A percentile compares a stretch with the other conserved stretches of the same genome.
phyloP scores from a whole-genome alignment of 1,284 basidiomycete species.

The Pterulicium gracile region DNA sequence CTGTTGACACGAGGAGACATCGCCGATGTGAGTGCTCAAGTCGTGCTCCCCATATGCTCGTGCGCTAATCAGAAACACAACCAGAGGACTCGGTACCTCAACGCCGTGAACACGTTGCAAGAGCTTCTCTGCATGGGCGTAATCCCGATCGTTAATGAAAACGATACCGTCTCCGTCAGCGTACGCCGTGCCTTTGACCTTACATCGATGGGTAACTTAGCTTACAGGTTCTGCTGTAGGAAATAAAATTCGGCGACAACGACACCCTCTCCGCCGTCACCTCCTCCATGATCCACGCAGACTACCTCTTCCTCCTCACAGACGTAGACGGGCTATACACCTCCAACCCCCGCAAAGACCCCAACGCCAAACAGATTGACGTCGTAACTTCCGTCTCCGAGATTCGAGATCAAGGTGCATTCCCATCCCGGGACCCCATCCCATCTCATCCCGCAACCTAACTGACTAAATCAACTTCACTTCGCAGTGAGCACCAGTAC shows the following conservation, averaged over 20 bases:
- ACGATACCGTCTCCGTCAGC: conserved; percentile 91
- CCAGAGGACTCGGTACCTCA: conserved; percentile 85
- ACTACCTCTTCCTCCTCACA: conserved; percentile 93
- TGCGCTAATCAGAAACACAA: background rate
- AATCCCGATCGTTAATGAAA: conserved; percentile 93
- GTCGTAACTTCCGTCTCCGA: conserved; percentile 76
- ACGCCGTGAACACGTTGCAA: conserved; percentile 88
- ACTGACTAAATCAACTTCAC: background rate
- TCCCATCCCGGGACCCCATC: conserved; percentile 5
- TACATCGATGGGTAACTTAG: background rate
- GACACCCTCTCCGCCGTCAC: conserved; percentile 97
- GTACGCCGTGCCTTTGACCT: conserved; percentile 37
- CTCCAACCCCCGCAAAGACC: conserved; percentile 88
- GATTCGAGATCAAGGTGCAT: conserved; percentile 75
- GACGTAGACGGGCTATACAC: conserved; percentile 97
- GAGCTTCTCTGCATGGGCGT: conserved; percentile 86
- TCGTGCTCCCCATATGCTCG: background rate
- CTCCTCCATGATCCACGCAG: conserved; percentile 93
- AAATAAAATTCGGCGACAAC: conserved; percentile 99
- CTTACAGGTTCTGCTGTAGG: conserved; percentile 34
- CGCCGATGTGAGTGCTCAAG: conserved; percentile 66
- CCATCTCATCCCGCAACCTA: background rate
- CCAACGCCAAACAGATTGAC: conserved; percentile 70
- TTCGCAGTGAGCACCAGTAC: conserved; percentile 79
- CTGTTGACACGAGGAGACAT: conserved; percentile 93